Conservation (phyloP, 306 rosid species). For the Canavalia gladiata region DNA sequence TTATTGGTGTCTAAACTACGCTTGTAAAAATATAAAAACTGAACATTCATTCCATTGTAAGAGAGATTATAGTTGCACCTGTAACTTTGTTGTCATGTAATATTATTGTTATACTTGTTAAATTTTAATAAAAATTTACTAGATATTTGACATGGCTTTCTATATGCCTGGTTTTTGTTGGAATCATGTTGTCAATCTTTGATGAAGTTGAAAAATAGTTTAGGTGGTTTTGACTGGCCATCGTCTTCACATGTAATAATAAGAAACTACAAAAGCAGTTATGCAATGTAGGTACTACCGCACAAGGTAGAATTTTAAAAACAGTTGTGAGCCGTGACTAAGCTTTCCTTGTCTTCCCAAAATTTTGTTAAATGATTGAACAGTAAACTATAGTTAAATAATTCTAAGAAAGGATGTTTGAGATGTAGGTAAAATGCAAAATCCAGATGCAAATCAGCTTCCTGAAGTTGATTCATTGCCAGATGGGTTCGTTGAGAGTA, state of each 20-base stretch:
- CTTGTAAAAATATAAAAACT: background rate
- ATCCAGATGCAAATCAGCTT: constrained; percentile 82
- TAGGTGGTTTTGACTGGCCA: constrained; percentile 8
- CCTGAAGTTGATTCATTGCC: constrained; percentile 93
- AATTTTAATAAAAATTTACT: constrained; percentile 6
- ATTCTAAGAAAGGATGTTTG: constrained; percentile 47
- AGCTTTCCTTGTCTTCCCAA: constrained; percentile 5
- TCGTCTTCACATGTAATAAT: constrained; percentile 9
- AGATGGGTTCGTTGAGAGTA: constrained; percentile 90
- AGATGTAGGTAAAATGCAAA: constrained; percentile 74
- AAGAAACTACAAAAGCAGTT: constrained; percentile 19
- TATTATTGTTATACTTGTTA: constrained; percentile 2
- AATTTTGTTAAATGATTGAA: constrained; percentile 18
- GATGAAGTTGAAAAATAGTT: constrained; percentile 26
- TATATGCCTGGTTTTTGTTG: constrained; percentile 2
- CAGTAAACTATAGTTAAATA: constrained; percentile 34
- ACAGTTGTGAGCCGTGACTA: constrained; percentile 10
- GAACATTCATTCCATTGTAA: constrained; percentile 11
- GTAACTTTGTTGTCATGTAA: constrained; percentile 23
- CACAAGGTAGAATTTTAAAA: constrained; percentile 18
- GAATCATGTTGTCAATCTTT: constrained; percentile 20
- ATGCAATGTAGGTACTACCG: constrained; percentile 10
- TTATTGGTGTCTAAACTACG: background rate
- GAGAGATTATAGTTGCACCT: background rate
- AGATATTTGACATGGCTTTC: constrained; percentile 25